Evolutionary conservation across 2,329 filamentous ascomycete genomes (phyloP).

Genomic region (Coleophoma cylindrospora): DNA sequence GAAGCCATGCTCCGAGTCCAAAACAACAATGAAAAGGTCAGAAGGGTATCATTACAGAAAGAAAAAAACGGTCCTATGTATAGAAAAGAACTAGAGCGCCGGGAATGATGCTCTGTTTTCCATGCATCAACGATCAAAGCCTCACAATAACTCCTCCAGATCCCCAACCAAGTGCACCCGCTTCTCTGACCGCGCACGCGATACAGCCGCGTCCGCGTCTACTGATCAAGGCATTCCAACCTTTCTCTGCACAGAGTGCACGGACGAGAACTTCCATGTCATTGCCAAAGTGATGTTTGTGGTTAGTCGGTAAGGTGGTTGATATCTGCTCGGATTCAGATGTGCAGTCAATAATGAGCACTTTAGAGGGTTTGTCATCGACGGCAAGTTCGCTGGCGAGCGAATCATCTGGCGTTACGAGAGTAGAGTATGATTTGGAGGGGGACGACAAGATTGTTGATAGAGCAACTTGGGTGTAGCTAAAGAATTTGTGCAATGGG

Average conservation of each 20-base stretch:
- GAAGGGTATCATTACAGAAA: too few relatives aligned
- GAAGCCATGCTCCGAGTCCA: too few relatives aligned
- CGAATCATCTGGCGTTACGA: conserved; percentile 15
- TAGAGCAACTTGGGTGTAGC: conserved; percentile 54
- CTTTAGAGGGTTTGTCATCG: conserved; percentile 29
- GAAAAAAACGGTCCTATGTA: too few relatives aligned
- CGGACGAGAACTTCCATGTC: conserved; percentile 67
- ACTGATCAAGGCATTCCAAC: conserved; percentile 70
- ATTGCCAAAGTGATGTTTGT: conserved; percentile 35
- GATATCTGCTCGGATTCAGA: not conserved
- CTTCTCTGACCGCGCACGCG: conserved; percentile 70
- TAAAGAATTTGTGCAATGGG: conserved; percentile 58
- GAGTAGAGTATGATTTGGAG: conserved; percentile 10
- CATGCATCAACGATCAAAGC: not conserved
- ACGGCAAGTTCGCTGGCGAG: conserved; percentile 17
- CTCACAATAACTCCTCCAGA: conserved; percentile 36
- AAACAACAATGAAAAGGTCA: too few relatives aligned
- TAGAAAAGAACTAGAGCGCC: too few relatives aligned
- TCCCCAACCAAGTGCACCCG: conserved; percentile 59
- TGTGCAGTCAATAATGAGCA: conserved; percentile 59
- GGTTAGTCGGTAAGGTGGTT: not conserved
- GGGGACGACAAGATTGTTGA: conserved; percentile 42
- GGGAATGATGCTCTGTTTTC: too few relatives aligned
- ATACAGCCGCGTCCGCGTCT: conserved; percentile 64
- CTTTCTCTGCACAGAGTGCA: conserved; percentile 68